Conservation (phyloP, 2,329 filamentous ascomycete species). For the Epichloe festucae region DNA sequence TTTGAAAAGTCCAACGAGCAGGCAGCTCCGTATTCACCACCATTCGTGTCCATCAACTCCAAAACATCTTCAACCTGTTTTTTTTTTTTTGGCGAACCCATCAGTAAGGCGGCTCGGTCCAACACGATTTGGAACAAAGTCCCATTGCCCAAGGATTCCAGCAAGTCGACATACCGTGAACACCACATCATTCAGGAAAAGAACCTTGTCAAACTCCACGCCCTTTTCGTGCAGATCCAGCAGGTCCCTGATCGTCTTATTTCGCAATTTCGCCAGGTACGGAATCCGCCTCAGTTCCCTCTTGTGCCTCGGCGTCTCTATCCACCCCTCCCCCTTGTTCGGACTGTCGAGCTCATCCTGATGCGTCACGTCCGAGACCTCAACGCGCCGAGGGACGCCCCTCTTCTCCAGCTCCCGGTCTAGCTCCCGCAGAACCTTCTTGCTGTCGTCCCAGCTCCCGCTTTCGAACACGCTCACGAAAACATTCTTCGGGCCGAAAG, state of each 20-base stretch:
- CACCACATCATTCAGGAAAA: constrained; percentile 52
- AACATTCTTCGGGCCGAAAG: constrained; percentile 49
- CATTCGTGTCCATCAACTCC: constrained; percentile 41
- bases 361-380: constrained; percentile 46
- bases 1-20: constrained; percentile 48
- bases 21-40: constrained; percentile 46
- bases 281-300: constrained; percentile 53
- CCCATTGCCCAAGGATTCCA: background rate
- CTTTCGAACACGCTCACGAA: constrained; percentile 57
- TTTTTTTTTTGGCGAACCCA: background rate
- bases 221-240: constrained; percentile 35
- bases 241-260: constrained; percentile 48
- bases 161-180: constrained; percentile 32
- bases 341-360: constrained; percentile 36
- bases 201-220: constrained; percentile 40
- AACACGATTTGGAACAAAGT: no score
- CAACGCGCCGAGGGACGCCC: constrained; percentile 40
- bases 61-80: constrained; percentile 40
- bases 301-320: constrained; percentile 40
- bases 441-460: constrained; percentile 57
- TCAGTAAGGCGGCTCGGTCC: background rate
- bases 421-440: constrained; percentile 44
- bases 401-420: constrained; percentile 38
- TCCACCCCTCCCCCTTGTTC: constrained; percentile 44
- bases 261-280: constrained; percentile 51